Evolutionary conservation across 1,284 basidiomycete genomes (phyloP), one percentile per base, ranked within the genome.

Genomic region (Leccinum pachyderme): DNA sequence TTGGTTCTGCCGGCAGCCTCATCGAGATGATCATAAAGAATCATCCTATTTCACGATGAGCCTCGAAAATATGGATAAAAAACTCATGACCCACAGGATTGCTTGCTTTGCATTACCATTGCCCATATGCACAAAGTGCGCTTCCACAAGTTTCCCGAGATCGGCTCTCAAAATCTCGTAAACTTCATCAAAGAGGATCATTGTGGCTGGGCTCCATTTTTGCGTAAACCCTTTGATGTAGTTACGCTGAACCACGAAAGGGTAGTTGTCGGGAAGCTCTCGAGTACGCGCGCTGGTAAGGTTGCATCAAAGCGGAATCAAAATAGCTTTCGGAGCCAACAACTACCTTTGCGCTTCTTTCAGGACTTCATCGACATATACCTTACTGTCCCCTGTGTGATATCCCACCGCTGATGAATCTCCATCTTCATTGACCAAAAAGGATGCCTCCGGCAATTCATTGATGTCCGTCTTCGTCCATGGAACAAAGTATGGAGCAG

Each of bases 251-350:
- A 87, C 83, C 0, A 80, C 73, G 59, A 86, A 89, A 0, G 87
- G 87, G 56, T 79, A 82, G 57, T 81, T 79, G 13, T 79, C 83
- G 0, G 87, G 86, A 0, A 90, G 74, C 63, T 90, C 86, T 5
- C 86, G 81, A 0, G 86, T 86, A 1, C 81, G 77, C 0, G 85
- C 80, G 7, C 88, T 90, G 41, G 7, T 7, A 39, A n/a, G 8
- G 8, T 13, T 24, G 13, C 2, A 1, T 64, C 24, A 55, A 47
- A 27, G n/a, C 33, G 18, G 27, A 11, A 1, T 18, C 47, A 22
- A 31, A 15, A 51, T 7, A 22, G 15, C 35, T 4, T 8, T 9
- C 31, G 12, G 31, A 5, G 31, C 39, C 33, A 25, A 7, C 3
- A 24, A 25, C 13, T 25, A 87, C 86, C 71, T 64, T 27, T 74